Percentiles rank a stretch among this genome's conserved stretches.
Conservation (phyloP, 2,329 filamentous ascomycete species). For the Didymella sp. region DNA sequence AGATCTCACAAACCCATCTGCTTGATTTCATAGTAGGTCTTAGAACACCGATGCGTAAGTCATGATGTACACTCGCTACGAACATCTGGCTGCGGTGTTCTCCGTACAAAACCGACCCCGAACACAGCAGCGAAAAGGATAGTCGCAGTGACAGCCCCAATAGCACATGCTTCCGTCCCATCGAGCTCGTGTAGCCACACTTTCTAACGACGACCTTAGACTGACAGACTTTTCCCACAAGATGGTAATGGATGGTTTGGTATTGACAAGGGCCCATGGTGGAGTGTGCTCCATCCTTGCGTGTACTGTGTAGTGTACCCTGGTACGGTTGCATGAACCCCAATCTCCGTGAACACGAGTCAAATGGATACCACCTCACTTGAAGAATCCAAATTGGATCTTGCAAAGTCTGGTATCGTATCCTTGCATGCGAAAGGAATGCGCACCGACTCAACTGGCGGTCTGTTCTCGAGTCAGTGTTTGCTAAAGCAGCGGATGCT, state of each 20-base stretch:
- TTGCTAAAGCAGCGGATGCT: conserved; percentile 11
- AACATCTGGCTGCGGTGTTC: background rate
- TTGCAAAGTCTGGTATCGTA: background rate
- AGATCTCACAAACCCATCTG: background rate
- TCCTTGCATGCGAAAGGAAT: conserved; percentile 11
- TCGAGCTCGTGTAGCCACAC: conserved; percentile 1
- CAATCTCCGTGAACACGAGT: conserved; percentile 13
- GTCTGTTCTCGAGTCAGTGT: conserved; percentile 9
- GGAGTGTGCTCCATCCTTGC: conserved; percentile 6
- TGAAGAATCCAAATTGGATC: background rate
- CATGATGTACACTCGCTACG: background rate
- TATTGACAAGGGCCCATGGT: background rate
- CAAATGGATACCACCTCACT: conserved; percentile 2
- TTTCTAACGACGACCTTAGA: background rate
- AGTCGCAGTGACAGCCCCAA: background rate
- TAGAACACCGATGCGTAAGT: background rate
- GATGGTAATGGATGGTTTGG: conserved; percentile 1
- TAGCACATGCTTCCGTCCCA: background rate
- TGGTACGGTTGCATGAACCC: conserved; percentile 4
- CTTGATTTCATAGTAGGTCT: background rate
- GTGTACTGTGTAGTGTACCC: conserved; percentile 4
- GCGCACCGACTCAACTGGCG: conserved; percentile 1
- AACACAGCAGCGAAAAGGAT: conserved; percentile 1
- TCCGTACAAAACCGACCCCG: background rate
- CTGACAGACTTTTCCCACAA: conserved; percentile 7